Percentiles rank a stretch among this genome's conserved stretches.
These are phyloP conservation scores for Raffaelea deltoideospora DNA, from an alignment of 2,329 filamentous ascomycete genomes.

Conservation along the genomic window DNA sequence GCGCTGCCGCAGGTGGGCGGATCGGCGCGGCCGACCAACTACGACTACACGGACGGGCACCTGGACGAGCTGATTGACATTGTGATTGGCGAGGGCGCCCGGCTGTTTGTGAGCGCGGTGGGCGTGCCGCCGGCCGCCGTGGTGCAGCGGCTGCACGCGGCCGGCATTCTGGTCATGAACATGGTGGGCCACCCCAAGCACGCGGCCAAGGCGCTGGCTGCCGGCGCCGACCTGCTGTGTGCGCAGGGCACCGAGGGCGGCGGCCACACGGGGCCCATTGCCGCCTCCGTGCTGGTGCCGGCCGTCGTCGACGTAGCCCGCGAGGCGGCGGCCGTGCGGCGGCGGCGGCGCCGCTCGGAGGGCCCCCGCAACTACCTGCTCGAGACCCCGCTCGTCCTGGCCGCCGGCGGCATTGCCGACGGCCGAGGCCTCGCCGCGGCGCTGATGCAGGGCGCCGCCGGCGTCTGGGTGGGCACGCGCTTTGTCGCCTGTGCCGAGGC, in stretches of 20 bases:
- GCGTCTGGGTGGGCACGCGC: conserved; percentile 88
- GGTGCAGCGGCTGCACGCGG: conserved; percentile 62
- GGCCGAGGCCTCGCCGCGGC: conserved; percentile 66
- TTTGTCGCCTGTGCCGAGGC: conserved; percentile 79
- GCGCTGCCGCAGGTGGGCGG: conserved; percentile 82
- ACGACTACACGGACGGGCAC: conserved; percentile 86
- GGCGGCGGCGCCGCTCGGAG: conserved; percentile 19
- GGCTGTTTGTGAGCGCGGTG: conserved; percentile 74
- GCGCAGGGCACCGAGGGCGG: conserved; percentile 89
- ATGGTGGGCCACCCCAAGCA: conserved; percentile 94
- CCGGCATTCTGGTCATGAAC: conserved; percentile 82
- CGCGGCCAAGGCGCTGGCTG: conserved; percentile 72
- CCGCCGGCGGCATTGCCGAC: conserved; percentile 76
- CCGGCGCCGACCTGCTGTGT: conserved; percentile 81
- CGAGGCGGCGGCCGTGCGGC: conserved; percentile 35
- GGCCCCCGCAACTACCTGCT: conserved; percentile 1
- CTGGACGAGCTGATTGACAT: conserved; percentile 80
- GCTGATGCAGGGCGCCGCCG: conserved; percentile 75
- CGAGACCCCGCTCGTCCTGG: conserved; percentile 57
- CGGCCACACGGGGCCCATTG: conserved; percentile 80
- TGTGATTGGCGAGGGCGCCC: conserved; percentile 69
- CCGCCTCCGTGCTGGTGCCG: conserved; percentile 75
- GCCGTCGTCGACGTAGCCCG: conserved; percentile 71
- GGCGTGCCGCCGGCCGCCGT: conserved; percentile 65
- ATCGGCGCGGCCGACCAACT: conserved; percentile 73